Percentiles rank a stretch among this genome's conserved stretches.
phyloP scores from a whole-genome alignment of 2,329 filamentous ascomycete species.

The Parafenestella ontariensis region DNA sequence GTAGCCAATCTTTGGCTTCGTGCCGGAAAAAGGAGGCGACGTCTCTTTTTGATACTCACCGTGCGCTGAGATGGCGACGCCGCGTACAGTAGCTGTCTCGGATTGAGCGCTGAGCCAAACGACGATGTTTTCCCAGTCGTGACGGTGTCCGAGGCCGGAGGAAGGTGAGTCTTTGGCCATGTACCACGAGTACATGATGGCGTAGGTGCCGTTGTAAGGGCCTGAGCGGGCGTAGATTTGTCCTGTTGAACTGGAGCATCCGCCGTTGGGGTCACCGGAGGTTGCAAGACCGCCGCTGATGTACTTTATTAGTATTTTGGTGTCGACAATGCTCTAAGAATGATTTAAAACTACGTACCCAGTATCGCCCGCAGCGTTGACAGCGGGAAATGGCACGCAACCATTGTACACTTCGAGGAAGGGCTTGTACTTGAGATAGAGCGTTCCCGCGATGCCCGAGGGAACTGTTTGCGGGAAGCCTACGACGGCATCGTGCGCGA shows the following conservation, averaged over 20 bases:
- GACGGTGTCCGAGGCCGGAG: constrained; percentile 57
- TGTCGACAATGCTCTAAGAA: neutral
- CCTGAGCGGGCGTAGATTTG: constrained; percentile 60
- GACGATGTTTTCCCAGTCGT: constrained; percentile 65
- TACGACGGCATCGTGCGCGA: constrained; percentile 57
- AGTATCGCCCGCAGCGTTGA: constrained; percentile 65
- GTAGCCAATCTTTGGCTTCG: constrained; percentile 57
- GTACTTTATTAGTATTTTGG: neutral
- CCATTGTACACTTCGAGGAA: constrained; percentile 63
- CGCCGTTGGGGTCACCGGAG: constrained; percentile 48
- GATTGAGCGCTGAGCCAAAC: constrained; percentile 57
- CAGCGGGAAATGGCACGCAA: constrained; percentile 69
- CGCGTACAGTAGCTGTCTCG: constrained; percentile 52
- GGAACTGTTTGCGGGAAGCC: constrained; percentile 64
- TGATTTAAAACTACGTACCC: constrained; percentile 50
- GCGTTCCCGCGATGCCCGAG: constrained; percentile 52
- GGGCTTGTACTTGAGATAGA: constrained; percentile 65
- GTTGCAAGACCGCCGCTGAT: constrained; percentile 54
- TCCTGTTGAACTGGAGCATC: constrained; percentile 55
- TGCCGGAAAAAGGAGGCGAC: constrained; percentile 47
- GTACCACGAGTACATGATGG: constrained; percentile 63
- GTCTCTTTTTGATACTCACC: constrained; percentile 55
- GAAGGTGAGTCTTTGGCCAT: constrained; percentile 58
- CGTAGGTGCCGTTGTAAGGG: constrained; percentile 53
- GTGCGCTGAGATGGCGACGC: constrained; percentile 62